Evolutionary conservation across 192 early-diverging fungal genomes (phyloP).

Genomic region (Podila epigama): DNA sequence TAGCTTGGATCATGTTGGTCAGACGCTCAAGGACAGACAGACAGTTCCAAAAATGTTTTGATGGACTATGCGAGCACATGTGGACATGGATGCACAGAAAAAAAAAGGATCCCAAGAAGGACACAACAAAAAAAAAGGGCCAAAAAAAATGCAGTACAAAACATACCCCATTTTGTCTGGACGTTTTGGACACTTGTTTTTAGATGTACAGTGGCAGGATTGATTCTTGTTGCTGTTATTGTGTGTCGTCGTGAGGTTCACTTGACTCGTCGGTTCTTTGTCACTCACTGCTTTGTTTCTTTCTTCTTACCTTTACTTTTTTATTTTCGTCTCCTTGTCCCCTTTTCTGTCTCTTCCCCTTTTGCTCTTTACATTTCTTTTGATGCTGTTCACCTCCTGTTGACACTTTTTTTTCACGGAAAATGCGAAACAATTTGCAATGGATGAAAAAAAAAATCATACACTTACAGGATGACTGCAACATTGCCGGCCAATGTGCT

Average conservation of each 20-base stretch:
- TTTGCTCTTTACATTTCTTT: too few relatives aligned
- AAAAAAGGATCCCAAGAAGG: neutral
- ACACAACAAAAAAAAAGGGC: neutral
- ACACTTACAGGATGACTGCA: slow-evolving; percentile 17
- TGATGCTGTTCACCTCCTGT: too few relatives aligned
- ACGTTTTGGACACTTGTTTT: neutral
- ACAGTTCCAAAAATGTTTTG: too few relatives aligned
- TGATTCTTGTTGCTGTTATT: neutral
- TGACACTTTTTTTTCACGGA: too few relatives aligned
- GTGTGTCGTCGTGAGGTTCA: too few relatives aligned
- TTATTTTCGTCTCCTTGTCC: neutral
- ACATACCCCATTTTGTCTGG: neutral
- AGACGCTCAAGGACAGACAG: too few relatives aligned
- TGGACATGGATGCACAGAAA: too few relatives aligned
- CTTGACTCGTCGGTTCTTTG: neutral
- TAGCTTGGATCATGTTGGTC: too few relatives aligned
- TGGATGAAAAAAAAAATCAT: too few relatives aligned
- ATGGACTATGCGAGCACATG: too few relatives aligned
- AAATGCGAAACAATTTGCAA: too few relatives aligned
- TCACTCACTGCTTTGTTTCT: neutral
- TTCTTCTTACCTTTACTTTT: neutral
- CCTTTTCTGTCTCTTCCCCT: neutral
- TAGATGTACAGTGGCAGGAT: neutral
- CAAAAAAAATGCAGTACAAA: too few relatives aligned
- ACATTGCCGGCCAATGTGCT: slow-evolving; percentile 33